phyloP scores from a whole-genome alignment of 1,139 yeast genomes.

The Pichia sorboxylosa region DNA sequence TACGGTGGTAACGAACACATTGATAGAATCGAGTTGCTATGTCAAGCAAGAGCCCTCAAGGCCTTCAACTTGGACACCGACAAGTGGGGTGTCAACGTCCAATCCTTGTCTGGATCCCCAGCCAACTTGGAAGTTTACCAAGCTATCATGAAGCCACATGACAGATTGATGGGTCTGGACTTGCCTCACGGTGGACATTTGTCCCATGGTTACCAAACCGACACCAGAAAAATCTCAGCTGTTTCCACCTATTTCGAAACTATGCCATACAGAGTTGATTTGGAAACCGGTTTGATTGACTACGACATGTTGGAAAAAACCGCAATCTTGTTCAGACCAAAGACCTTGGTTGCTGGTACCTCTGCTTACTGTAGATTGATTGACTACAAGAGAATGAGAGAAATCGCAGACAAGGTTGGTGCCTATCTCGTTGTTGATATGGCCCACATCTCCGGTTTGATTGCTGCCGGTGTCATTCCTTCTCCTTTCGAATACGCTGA shows the following conservation, averaged over 20 bases:
- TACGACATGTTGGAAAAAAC: constrained; percentile 89
- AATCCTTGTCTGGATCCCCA: constrained; percentile 91
- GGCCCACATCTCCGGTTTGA: constrained; percentile 96
- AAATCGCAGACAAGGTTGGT: constrained; percentile 92
- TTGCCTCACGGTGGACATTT: constrained; percentile 98
- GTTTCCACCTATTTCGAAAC: constrained; percentile 95
- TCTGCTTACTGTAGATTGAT: constrained; percentile 93
- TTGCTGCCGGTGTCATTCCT: constrained; percentile 94
- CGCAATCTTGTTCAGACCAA: constrained; percentile 85
- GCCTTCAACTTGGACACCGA: constrained; percentile 74
- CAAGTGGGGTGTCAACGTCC: constrained; percentile 97
- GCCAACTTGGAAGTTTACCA: constrained; percentile 95
- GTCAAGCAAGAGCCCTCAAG: constrained; percentile 86
- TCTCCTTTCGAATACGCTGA: constrained; percentile 95
- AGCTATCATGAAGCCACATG: constrained; percentile 89
- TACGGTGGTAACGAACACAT: constrained; percentile 90
- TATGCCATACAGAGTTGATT: constrained; percentile 93
- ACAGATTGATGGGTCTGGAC: constrained; percentile 92
- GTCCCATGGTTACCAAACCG: constrained; percentile 97
- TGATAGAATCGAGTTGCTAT: constrained; percentile 82
- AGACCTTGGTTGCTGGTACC: constrained; percentile 93
- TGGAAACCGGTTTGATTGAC: constrained; percentile 86
- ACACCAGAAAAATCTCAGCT: constrained; percentile 86
- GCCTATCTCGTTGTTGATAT: constrained; percentile 93
- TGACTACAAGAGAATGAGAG: constrained; percentile 92